phyloP scores from a whole-genome alignment of 331 rosid species.

The Acacia pycnantha region DNA sequence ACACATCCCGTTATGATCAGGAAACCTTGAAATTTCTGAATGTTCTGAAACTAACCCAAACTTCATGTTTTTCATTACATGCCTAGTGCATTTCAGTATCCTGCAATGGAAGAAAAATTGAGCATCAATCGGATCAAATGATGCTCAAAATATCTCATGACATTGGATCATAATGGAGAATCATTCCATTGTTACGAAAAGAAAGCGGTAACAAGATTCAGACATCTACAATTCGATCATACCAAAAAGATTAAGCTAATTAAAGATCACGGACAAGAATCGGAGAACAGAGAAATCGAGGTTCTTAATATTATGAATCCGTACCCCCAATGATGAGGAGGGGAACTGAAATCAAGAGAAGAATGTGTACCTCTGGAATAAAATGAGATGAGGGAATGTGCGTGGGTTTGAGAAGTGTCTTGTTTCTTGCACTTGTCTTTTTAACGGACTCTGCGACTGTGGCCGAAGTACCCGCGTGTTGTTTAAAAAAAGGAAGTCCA shows the following conservation, averaged over 20 bases:
- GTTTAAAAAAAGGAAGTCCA: conserved; percentile 48
- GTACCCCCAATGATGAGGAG: not conserved
- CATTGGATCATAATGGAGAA: not conserved
- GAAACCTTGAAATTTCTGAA: not conserved
- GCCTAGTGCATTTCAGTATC: not conserved
- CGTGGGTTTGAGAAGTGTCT: not conserved
- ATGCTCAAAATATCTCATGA: not conserved
- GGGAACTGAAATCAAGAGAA: not conserved
- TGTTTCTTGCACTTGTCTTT: conserved; percentile 4
- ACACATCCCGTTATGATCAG: not conserved
- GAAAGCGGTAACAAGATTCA: not conserved
- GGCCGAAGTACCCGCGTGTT: conserved; percentile 46
- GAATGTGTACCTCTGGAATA: conserved; percentile 40
- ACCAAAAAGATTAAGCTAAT: not conserved
- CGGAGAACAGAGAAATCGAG: not conserved
- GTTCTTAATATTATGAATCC: not conserved
- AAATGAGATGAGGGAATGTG: conserved; percentile 10
- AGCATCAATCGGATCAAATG: not conserved
- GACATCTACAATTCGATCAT: not conserved
- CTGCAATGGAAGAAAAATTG: not conserved
- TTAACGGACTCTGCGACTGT: conserved; percentile 36
- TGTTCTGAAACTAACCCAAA: not conserved
- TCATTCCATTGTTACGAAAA: not conserved
- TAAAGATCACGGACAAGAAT: not conserved
- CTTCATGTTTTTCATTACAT: not conserved